Evolutionary conservation across 73 alveolate species (phyloP).

Genomic region (Tetrahymena malaccensis): DNA sequence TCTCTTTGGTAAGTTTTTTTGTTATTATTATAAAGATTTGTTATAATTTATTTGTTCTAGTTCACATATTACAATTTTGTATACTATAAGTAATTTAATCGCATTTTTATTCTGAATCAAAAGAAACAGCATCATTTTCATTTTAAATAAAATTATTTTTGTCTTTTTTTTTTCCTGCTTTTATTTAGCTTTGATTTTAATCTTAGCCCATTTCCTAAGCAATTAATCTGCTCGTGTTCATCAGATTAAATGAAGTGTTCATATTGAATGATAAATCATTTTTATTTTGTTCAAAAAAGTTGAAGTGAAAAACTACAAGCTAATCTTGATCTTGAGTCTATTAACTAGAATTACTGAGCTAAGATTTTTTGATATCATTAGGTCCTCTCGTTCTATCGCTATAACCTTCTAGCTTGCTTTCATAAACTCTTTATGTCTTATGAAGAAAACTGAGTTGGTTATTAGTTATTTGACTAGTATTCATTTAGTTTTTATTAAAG

Average conservation of each 20-base stretch:
- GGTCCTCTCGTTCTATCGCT: background rate
- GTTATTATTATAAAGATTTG: background rate
- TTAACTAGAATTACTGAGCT: background rate
- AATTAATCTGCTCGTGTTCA: background rate
- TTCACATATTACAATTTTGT: background rate
- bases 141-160: background rate
- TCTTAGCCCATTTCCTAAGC: background rate
- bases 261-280: background rate
- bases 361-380: background rate
- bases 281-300: background rate
- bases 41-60: background rate
- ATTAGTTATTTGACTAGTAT: background rate
- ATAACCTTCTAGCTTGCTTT: background rate
- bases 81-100: background rate
- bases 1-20: background rate
- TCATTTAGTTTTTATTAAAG: background rate
- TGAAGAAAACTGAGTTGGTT: background rate
- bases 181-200: background rate
- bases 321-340: background rate
- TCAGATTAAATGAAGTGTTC: background rate
- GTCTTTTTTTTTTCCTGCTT: background rate
- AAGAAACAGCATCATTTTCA: background rate
- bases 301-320: background rate
- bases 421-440: background rate
- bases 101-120: background rate